Conservation (phyloP, 345 rosid genomes). For the Eucalyptus sp. region DNA sequence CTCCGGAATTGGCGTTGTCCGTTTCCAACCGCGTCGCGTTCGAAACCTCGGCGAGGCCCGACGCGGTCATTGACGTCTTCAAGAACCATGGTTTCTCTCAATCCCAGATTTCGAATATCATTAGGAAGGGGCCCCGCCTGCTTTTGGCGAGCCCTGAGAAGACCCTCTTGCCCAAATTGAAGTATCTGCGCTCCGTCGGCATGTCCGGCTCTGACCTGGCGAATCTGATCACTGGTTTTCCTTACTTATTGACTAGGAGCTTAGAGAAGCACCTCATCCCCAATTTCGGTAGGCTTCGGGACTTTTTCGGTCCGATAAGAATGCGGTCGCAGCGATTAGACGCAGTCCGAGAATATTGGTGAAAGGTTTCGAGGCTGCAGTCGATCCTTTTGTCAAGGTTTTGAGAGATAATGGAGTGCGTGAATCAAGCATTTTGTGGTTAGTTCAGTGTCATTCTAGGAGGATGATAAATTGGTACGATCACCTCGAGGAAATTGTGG, state of each 20-base stretch:
- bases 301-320: neutral
- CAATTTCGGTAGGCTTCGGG: neutral
- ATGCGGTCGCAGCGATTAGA: neutral
- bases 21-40: neutral
- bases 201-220: constrained; percentile 2
- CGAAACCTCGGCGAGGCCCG: constrained; percentile 1
- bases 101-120: constrained; percentile 1
- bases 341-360: neutral
- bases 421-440: neutral
- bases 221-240: neutral
- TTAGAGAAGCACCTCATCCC: constrained; percentile 14
- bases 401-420: constrained; percentile 10
- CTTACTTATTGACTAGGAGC: neutral
- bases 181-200: constrained; percentile 20
- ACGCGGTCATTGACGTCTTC: neutral
- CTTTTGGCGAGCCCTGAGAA: neutral
- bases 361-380: neutral
- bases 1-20: neutral
- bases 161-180: constrained; percentile 20
- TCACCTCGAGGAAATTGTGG: neutral
- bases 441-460: neutral
- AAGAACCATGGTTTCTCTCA: constrained; percentile 7
- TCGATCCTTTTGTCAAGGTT: neutral
- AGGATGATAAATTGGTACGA: neutral
- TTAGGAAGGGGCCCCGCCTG: neutral